Evolutionary conservation across 305 asterid genomes (phyloP).

Genomic region (Withania somnifera): DNA sequence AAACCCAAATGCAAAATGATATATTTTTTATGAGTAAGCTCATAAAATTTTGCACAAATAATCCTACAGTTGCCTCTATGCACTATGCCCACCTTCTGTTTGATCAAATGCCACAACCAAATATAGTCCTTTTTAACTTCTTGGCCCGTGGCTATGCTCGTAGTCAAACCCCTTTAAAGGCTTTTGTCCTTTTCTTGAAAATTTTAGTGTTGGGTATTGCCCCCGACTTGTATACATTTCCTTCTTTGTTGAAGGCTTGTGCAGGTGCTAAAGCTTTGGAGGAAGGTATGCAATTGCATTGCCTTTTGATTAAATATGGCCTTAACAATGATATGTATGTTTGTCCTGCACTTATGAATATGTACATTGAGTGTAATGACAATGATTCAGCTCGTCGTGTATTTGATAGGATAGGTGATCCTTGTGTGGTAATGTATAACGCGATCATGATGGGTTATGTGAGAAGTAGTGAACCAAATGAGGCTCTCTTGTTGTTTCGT

Average conservation of each 20-base stretch:
- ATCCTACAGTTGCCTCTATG: slow-evolving; percentile 4
- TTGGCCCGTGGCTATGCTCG: slow-evolving; percentile 31
- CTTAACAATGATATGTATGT: slow-evolving; percentile 12
- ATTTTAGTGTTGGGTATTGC: not conserved
- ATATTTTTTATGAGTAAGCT: slow-evolving; percentile 5
- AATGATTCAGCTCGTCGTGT: slow-evolving; percentile 10
- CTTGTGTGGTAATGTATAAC: slow-evolving; percentile 24
- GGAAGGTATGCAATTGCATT: slow-evolving; percentile 27
- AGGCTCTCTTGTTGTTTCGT: slow-evolving; percentile 17
- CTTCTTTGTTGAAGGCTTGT: slow-evolving; percentile 28
- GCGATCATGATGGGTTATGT: slow-evolving; percentile 21
- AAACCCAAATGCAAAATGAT: slow-evolving; percentile 17
- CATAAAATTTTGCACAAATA: slow-evolving; percentile 2
- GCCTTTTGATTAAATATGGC: slow-evolving; percentile 22
- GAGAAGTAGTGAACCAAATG: slow-evolving; percentile 20
- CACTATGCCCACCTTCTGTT: slow-evolving; percentile 19
- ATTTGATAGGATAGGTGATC: slow-evolving; percentile 15
- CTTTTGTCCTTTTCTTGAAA: slow-evolving; percentile 10
- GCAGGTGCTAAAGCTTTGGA: slow-evolving; percentile 13
- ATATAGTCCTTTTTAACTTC: slow-evolving; percentile 20
- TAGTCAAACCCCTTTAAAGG: slow-evolving; percentile 17
- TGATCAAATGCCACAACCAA: slow-evolving; percentile 20
- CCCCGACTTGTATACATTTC: slow-evolving; percentile 30
- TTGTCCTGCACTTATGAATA: slow-evolving; percentile 24
- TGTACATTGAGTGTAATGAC: slow-evolving; percentile 17